Evolutionary conservation across 2,329 filamentous ascomycete species (phyloP).

Genomic region (Thelonectria discophora): DNA sequence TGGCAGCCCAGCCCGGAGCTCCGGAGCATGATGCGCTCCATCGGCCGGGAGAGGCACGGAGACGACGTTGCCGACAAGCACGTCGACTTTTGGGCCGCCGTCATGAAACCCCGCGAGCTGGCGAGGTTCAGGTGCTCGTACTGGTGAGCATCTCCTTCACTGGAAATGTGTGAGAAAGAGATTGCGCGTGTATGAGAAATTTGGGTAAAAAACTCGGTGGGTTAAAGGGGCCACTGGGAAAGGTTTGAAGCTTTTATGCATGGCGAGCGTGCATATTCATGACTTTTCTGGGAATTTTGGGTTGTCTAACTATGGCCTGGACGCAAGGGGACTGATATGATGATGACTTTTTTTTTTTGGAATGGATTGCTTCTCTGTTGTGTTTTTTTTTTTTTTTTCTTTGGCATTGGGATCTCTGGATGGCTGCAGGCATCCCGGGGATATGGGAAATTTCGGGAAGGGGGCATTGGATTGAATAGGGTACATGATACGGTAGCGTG

Average conservation of each 20-base stretch:
- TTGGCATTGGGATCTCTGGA: background rate
- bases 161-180: background rate
- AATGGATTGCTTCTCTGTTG: background rate
- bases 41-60: slow-evolving; percentile 27
- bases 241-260: slow-evolving; percentile 1
- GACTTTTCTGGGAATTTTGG: background rate
- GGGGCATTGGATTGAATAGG: background rate
- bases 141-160: slow-evolving; percentile 18
- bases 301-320: background rate
- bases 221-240: background rate
- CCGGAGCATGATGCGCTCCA: slow-evolving; percentile 13
- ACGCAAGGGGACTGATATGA: background rate
- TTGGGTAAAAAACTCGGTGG: background rate
- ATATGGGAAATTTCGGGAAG: background rate
- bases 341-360: background rate
- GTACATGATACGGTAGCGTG: background rate
- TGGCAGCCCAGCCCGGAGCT: slow-evolving; percentile 24
- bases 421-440: background rate
- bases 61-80: slow-evolving; percentile 29
- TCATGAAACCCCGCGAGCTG: slow-evolving; percentile 29
- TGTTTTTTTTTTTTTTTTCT: background rate
- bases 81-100: slow-evolving; percentile 30
- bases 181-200: background rate
- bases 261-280: background rate
- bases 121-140: slow-evolving; percentile 28